phyloP scores from a whole-genome alignment of 2,329 filamentous ascomycete genomes.

The Arachnopeziza araneosa region DNA sequence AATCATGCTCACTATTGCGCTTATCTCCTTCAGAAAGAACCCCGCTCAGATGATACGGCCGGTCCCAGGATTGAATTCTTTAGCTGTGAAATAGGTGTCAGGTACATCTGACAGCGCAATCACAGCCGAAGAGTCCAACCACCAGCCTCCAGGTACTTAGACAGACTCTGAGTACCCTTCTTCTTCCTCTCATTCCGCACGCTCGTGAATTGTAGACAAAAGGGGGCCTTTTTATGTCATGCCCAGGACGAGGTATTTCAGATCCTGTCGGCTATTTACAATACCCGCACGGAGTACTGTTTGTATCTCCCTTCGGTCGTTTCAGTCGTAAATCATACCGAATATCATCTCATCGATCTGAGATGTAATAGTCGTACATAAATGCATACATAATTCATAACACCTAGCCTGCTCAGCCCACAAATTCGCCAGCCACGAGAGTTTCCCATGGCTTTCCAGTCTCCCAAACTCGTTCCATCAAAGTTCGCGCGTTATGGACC shows the following conservation, averaged over 20 bases:
- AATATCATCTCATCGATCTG: too few relatives aligned
- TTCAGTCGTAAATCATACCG: too few relatives aligned
- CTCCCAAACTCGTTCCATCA: constrained; percentile 67
- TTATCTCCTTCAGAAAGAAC: constrained; percentile 52
- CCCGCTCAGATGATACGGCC: constrained; percentile 10
- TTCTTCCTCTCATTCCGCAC: constrained; percentile 6
- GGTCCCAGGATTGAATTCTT: background rate
- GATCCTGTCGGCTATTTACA: background rate
- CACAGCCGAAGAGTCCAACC: background rate
- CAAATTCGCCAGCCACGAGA: constrained; percentile 38
- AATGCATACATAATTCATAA: background rate
- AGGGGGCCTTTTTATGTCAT: constrained; percentile 37
- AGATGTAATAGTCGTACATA: background rate
- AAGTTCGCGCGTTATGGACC: constrained; percentile 53
- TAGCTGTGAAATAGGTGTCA: background rate
- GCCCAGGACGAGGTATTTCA: constrained; percentile 33
- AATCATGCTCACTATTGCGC: constrained; percentile 49
- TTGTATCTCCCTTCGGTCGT: too few relatives aligned
- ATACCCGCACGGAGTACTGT: background rate
- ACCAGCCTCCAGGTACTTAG: constrained; percentile 7
- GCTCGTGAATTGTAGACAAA: background rate
- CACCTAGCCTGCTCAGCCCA: constrained; percentile 18
- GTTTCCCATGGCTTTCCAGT: constrained; percentile 65
- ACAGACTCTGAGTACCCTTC: constrained; percentile 8
- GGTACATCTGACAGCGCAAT: background rate